Percentiles rank a stretch among this genome's conserved stretches.
phyloP scores from a whole-genome alignment of 441 rosid species.

The Syzygium syzygioides region DNA sequence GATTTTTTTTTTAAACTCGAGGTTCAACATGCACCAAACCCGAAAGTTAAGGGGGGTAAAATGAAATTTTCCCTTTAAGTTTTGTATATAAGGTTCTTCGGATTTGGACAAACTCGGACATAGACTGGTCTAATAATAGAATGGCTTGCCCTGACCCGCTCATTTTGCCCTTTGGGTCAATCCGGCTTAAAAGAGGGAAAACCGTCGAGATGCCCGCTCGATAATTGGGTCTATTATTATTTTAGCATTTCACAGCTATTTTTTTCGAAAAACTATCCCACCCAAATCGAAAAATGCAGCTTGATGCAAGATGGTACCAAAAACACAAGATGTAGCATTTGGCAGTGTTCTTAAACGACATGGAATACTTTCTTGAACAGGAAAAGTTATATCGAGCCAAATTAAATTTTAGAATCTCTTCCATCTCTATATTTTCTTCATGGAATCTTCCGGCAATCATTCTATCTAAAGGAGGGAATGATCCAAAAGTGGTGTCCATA shows the following conservation, averaged over 20 bases:
- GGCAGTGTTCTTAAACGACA: neutral
- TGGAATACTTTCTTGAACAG: neutral
- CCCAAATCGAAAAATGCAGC: neutral
- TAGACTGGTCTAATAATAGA: neutral
- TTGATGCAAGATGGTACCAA: neutral
- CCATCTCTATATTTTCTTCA: neutral
- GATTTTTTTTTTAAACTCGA: neutral
- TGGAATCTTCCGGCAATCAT: neutral
- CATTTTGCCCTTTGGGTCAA: neutral
- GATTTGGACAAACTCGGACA: too few species aligned
- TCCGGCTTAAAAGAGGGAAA: neutral
- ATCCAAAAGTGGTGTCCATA: neutral
- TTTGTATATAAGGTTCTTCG: too few species aligned
- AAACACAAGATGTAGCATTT: neutral
- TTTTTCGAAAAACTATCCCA: neutral
- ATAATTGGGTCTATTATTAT: neutral
- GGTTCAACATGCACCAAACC: neutral
- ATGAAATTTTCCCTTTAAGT: too few species aligned
- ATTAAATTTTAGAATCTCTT: neutral
- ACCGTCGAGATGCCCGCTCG: neutral
- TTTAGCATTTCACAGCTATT: neutral
- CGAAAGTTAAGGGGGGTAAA: too few species aligned
- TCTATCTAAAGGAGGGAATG: neutral
- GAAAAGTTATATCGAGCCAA: neutral
- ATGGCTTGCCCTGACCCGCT: neutral